Evolutionary conservation across 768 basidiomycete species (phyloP).

Genomic region (Paxillus ammoniavirescens): DNA sequence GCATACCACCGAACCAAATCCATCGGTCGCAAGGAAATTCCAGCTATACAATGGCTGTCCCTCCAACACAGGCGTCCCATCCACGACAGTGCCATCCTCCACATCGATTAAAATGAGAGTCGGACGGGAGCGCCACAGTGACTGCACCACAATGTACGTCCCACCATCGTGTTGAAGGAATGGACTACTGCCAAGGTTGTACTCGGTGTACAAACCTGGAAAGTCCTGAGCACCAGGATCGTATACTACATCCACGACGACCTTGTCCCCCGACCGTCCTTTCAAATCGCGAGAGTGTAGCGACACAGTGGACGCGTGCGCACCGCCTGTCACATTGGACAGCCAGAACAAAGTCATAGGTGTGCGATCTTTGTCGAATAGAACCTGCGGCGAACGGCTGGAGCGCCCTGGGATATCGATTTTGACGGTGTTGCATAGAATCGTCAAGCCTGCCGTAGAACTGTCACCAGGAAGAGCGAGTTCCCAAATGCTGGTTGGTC

Average conservation of each 20-base stretch:
- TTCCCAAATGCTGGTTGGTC: conserved; percentile 56
- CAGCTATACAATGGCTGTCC: conserved; percentile 43
- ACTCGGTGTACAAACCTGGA: conserved; percentile 62
- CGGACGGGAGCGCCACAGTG: conserved; percentile 52
- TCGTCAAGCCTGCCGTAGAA: conserved; percentile 1
- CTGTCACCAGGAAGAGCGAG: conserved; percentile 30
- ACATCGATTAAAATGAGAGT: conserved; percentile 49
- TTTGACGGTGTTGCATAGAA: conserved; percentile 20
- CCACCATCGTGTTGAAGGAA: conserved; percentile 32
- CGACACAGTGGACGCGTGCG: conserved; percentile 55
- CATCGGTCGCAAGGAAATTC: conserved; percentile 53
- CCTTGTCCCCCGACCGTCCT: conserved; percentile 2
- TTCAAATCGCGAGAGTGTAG: conserved; percentile 45
- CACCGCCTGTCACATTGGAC: conserved; percentile 52
- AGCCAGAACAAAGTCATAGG: conserved; percentile 47
- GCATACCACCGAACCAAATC: conserved; percentile 41
- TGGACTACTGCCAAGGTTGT: conserved; percentile 42
- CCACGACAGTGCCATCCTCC: conserved; percentile 37
- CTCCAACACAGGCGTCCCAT: conserved; percentile 22
- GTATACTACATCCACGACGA: conserved; percentile 43
- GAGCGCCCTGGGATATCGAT: conserved; percentile 45
- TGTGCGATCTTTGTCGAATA: conserved; percentile 22
- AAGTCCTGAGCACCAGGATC: conserved; percentile 43
- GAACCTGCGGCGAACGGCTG: conserved; percentile 59
- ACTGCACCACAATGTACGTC: conserved; percentile 36